Conservation (phyloP, 495 filamentous ascomycete species). For the Cryomyces antarcticus region DNA sequence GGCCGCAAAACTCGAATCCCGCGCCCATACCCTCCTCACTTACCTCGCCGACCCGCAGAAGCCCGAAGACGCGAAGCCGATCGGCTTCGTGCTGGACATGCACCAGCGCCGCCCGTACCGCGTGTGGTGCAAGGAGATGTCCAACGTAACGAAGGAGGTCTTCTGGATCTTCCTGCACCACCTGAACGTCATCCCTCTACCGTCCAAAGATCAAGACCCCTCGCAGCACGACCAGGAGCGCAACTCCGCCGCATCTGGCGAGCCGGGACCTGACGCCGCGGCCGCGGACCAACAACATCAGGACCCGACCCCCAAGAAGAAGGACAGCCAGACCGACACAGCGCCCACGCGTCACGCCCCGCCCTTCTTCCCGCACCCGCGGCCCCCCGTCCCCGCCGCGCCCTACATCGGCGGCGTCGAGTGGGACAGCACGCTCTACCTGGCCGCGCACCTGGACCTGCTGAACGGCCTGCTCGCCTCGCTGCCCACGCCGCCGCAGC, state of each 20-base stretch:
- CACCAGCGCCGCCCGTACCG: conserved; percentile 72
- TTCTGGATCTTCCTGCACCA: conserved; percentile 99
- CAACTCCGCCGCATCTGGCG: conserved; percentile 1
- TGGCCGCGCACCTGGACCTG: conserved; percentile 80
- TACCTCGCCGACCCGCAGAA: conserved; percentile 70
- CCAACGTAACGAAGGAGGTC: conserved; percentile 87
- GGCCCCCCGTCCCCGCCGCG: conserved; percentile 79
- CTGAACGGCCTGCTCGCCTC: conserved; percentile 82
- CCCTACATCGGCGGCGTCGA: conserved; percentile 96
- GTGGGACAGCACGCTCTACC: conserved; percentile 96
- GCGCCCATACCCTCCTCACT: conserved; percentile 47
- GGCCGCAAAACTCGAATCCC: conserved; percentile 30
- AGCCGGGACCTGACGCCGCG: not conserved
- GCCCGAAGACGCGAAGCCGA: conserved; percentile 48
- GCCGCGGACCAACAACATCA: not conserved
- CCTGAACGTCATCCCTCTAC: conserved; percentile 62
- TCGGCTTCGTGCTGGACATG: conserved; percentile 78
- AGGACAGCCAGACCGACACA: conserved; percentile 12
- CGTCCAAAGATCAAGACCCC: conserved; percentile 2
- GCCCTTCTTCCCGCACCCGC: conserved; percentile 67
- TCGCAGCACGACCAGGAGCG: conserved; percentile 2
- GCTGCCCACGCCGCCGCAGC: conserved; percentile 45
- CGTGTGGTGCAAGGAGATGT: conserved; percentile 82
- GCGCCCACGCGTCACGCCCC: conserved; percentile 28
- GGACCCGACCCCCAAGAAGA: conserved; percentile 11